Evolutionary conservation across 306 rosid genomes (phyloP), one percentile per base, ranked within the genome.

Genomic region (Benincasa hispida): DNA sequence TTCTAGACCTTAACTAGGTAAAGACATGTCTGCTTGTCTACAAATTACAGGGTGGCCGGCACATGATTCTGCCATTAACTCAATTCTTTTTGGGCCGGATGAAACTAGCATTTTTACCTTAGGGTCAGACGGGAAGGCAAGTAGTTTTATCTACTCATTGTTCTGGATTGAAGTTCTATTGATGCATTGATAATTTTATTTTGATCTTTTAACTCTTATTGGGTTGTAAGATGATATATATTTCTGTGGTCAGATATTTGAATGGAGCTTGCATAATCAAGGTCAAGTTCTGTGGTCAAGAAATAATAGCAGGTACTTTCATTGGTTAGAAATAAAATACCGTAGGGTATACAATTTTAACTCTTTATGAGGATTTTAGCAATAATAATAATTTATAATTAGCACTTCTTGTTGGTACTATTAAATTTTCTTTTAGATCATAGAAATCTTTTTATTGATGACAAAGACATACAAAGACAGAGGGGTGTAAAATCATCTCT

Each of bases 31-130:
- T 54, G 94, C 97, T 72, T 91, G 96, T 83, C 80, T 90, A 76
- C 98, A 91, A 91, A 91, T 91, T 82, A 94, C 97, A 41, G 98
- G 98, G 75, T 94, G 98, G 98, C 96, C 98, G 78, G 98, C 98
- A 15, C 98, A 94, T 83, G 98, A 94, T 86, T 85, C 96, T 82
- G 93, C 95, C 50, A 89, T 94, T 83, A 90, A 88, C 86, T 94
- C 97, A 51, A 85, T 94, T 81, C 88, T 94, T 81, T 90, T 94
- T 77, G 98, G 98, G 78, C 96, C 98, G 5, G 97, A 94, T 81
- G 98, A 94, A 83, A 94, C 98, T 13, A 94, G 96, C 86, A 91
- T 91, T 81, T 94, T 94, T 81, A 94, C 97, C 84, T 81, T 94
- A 77, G 98, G 98, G 35, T 83, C 88, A 65, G 97, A 94, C 79